A percentile compares a stretch with the other conserved stretches of the same genome.
Evolutionary conservation across 148 eudicot species (phyloP).

Genomic region (Spergularia marina): DNA sequence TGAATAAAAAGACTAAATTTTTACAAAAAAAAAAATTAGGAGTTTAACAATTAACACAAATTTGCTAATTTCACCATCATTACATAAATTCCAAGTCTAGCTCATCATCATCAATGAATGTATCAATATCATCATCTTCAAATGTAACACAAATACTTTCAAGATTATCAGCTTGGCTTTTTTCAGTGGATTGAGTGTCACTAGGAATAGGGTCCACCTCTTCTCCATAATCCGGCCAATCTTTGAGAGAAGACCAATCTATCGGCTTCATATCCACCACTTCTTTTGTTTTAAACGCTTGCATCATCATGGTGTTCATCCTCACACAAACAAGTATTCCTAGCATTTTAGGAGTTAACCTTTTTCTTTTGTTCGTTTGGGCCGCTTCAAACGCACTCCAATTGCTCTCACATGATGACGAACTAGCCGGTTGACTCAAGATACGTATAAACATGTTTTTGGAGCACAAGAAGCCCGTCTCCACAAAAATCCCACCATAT

Average conservation of each 20-base stretch:
- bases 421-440: constrained; percentile 14
- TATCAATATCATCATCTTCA: neutral
- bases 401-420: neutral
- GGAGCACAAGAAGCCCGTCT: neutral
- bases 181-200: neutral
- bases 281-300: neutral
- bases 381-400: constrained; percentile 22
- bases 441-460: neutral
- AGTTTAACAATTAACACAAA: too few species aligned
- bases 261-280: neutral
- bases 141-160: neutral
- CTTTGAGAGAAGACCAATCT: neutral
- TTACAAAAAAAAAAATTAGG: too few species aligned
- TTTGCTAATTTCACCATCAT: too few species aligned
- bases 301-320: constrained; percentile 3
- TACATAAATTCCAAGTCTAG: too few species aligned
- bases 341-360: neutral
- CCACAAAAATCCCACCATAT: constrained; percentile 2
- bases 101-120: too few species aligned
- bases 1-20: too few species aligned
- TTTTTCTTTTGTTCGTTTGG: constrained; percentile 5
- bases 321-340: neutral
- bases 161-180: too few species aligned
- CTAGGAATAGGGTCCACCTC: neutral
- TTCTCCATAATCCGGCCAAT: neutral